Percentiles rank a stretch among this genome's conserved stretches.
phyloP scores from a whole-genome alignment of 192 early-diverging fungal genomes.

The Radiomyces spectabilis region DNA sequence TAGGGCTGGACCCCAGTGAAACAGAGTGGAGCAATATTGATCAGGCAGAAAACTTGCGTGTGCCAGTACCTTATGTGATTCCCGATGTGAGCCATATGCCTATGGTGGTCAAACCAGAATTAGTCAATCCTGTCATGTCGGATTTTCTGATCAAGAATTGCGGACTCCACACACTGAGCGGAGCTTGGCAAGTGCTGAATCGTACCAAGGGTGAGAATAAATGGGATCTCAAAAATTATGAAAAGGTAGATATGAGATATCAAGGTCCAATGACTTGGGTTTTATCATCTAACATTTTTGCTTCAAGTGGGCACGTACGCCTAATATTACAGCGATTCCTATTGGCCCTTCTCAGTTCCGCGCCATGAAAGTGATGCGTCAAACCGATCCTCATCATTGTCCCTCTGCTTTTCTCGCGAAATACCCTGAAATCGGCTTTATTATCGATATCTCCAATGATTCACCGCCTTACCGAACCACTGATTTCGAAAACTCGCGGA shows the following conservation, averaged over 20 bases:
- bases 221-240: constrained; percentile 53
- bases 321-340: constrained; percentile 34
- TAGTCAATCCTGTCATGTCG: constrained; percentile 44
- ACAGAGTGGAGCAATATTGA: constrained; percentile 1
- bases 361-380: constrained; percentile 52
- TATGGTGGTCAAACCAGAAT: constrained; percentile 41
- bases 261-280: neutral
- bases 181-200: constrained; percentile 42
- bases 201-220: constrained; percentile 47
- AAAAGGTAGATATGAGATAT: constrained; percentile 33
- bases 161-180: constrained; percentile 37
- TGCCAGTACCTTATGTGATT: constrained; percentile 33
- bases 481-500: constrained; percentile 46
- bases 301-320: constrained; percentile 38
- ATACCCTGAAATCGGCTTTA: constrained; percentile 42
- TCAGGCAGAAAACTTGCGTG: neutral
- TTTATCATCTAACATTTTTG: neutral
- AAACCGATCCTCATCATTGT: constrained; percentile 43
- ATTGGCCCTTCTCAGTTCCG: constrained; percentile 33
- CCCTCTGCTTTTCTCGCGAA: constrained; percentile 41
- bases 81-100: constrained; percentile 38
- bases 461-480: constrained; percentile 40
- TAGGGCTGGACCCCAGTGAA: constrained; percentile 3
- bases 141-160: constrained; percentile 47
- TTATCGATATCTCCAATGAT: constrained; percentile 47